Conservation (phyloP, 2,329 filamentous ascomycete species). For the Arthrinium puccinioides region DNA sequence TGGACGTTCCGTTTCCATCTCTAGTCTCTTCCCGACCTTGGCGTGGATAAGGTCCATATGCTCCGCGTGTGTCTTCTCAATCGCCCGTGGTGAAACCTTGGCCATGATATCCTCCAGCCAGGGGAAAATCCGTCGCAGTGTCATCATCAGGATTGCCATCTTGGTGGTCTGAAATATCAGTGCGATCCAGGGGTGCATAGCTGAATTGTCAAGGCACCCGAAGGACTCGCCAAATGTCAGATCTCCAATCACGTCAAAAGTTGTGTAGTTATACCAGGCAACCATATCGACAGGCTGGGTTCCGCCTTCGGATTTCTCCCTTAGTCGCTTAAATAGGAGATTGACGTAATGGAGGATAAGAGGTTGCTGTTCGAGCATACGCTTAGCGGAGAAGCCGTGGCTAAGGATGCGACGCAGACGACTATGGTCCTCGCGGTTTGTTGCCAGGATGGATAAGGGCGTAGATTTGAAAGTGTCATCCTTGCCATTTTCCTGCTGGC, state of each 20-base stretch:
- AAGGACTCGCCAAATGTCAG: conserved; percentile 12
- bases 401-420: conserved; percentile 6
- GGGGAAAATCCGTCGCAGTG: background rate
- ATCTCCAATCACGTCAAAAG: conserved; percentile 15
- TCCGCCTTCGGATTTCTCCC: background rate
- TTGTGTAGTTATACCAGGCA: conserved; percentile 11
- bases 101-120: background rate
- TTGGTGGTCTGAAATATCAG: conserved; percentile 5
- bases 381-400: conserved; percentile 12
- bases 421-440: conserved; percentile 11
- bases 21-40: background rate
- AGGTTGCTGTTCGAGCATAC: conserved; percentile 13
- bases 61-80: background rate
- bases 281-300: conserved; percentile 5
- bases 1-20: background rate
- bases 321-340: conserved; percentile 9
- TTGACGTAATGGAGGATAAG: conserved; percentile 13
- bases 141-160: background rate
- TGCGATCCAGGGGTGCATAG: conserved; percentile 11
- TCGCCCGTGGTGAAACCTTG: background rate
- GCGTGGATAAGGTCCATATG: background rate
- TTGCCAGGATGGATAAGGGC: background rate
- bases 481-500: conserved; percentile 17
- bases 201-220: conserved; percentile 8
- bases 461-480: conserved; percentile 10